Evolutionary conservation across 768 basidiomycete species (phyloP).

Genomic region (Butyriboletus loyo): DNA sequence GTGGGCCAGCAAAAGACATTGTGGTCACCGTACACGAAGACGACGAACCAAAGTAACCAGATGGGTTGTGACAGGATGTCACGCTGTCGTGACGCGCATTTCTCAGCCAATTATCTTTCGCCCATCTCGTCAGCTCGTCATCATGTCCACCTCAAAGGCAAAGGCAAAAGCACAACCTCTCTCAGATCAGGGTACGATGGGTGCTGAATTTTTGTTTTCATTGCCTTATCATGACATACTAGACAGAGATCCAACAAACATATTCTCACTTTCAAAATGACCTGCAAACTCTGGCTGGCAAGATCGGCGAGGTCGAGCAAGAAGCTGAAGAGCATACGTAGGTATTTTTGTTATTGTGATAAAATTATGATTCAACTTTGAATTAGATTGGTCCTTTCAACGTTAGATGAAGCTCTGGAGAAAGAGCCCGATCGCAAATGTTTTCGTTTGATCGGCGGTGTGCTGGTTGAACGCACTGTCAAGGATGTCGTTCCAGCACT

Average conservation of each 20-base stretch:
- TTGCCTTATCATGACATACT: conserved; percentile 39
- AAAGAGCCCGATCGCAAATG: conserved; percentile 90
- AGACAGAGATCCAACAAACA: conserved; percentile 81
- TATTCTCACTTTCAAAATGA: conserved; percentile 85
- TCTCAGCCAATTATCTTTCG: conserved; percentile 27
- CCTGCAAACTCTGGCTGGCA: conserved; percentile 84
- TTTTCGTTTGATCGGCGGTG: conserved; percentile 93
- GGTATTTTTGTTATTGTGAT: conserved; percentile 29
- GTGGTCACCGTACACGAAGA: conserved; percentile 21
- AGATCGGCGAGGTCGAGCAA: conserved; percentile 94
- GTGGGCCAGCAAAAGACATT: conserved; percentile 59
- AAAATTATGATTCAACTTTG: background rate
- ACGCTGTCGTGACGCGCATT: conserved; percentile 22
- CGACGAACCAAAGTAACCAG: conserved; percentile 15
- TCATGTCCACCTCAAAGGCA: conserved; percentile 53
- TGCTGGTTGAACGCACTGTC: conserved; percentile 93
- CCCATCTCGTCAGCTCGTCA: conserved; percentile 7
- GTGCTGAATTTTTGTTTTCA: background rate
- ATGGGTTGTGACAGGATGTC: conserved; percentile 25
- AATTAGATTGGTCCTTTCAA: conserved; percentile 79
- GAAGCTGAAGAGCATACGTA: conserved; percentile 96
- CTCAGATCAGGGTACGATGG: conserved; percentile 66
- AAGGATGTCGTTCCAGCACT: conserved; percentile 90
- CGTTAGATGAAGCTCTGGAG: conserved; percentile 77
- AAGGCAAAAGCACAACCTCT: conserved; percentile 58